Conservation (phyloP, 2,329 filamentous ascomycete genomes). For the Beauveria varroae region DNA sequence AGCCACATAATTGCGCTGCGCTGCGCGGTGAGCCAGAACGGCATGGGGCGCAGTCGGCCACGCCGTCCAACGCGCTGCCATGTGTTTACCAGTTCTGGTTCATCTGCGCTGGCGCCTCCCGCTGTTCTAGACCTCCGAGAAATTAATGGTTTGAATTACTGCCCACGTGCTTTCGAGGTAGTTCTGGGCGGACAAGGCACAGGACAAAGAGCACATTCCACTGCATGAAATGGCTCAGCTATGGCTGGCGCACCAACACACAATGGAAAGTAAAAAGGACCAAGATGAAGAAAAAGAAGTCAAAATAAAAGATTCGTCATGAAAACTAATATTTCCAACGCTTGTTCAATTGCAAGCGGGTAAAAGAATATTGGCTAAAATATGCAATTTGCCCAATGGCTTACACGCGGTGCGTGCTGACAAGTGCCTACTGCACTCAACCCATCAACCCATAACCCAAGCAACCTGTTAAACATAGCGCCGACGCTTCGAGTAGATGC, state of each 20-base stretch:
- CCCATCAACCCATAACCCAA: background rate
- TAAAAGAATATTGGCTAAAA: background rate
- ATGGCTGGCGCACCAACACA: too few relatives aligned
- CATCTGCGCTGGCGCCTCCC: too few relatives aligned
- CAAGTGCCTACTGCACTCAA: background rate
- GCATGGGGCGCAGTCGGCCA: background rate
- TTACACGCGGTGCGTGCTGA: background rate
- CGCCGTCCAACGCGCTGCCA: too few relatives aligned
- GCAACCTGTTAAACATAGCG: constrained; percentile 11
- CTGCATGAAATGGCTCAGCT: too few relatives aligned
- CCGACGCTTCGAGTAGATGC: constrained; percentile 12
- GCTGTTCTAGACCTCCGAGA: too few relatives aligned
- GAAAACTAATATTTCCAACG: background rate
- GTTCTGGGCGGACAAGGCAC: too few relatives aligned
- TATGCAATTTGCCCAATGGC: background rate
- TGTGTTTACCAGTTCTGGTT: too few relatives aligned
- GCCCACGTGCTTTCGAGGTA: too few relatives aligned
- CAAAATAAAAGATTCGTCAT: background rate
- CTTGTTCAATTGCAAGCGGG: background rate
- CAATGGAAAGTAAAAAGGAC: too few relatives aligned
- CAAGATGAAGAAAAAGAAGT: background rate
- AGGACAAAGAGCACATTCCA: too few relatives aligned
- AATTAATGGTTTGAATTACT: too few relatives aligned
- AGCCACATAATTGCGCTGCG: too few relatives aligned
- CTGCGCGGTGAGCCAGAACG: background rate